These are phyloP conservation scores for Aspergillus pseudonomiae DNA, from an alignment of 2,329 filamentous ascomycete species.

Conservation along the genomic window DNA sequence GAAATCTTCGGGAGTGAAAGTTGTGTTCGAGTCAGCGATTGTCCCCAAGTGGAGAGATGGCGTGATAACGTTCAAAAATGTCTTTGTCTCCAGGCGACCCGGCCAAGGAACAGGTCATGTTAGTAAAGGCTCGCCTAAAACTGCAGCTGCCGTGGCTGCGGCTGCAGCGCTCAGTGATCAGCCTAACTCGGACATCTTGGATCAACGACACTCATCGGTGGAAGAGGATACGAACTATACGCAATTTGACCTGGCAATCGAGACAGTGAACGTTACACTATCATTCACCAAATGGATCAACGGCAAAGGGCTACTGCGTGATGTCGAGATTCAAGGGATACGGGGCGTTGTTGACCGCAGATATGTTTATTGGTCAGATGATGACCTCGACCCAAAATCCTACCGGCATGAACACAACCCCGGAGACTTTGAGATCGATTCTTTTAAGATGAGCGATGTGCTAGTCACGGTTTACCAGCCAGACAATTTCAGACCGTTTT, in stretches of 20 bases:
- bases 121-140: conserved; percentile 85
- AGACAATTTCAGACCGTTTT: conserved; percentile 86
- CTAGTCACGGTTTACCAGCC: conserved; percentile 92
- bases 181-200: conserved; percentile 44
- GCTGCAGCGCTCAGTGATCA: conserved; percentile 61
- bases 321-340: conserved; percentile 93
- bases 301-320: conserved; percentile 84
- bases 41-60: conserved; percentile 95
- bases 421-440: conserved; percentile 95
- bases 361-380: conserved; percentile 71
- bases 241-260: conserved; percentile 93
- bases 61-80: conserved; percentile 94
- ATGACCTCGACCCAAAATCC: conserved; percentile 76
- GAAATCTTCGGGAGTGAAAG: conserved; percentile 85
- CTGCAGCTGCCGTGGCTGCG: conserved; percentile 82
- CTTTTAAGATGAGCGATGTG: conserved; percentile 93
- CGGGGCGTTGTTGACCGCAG: conserved; percentile 91
- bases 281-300: conserved; percentile 99
- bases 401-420: conserved; percentile 86
- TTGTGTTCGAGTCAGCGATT: conserved; percentile 96
- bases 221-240: conserved; percentile 95
- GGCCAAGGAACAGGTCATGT: conserved; percentile 81
- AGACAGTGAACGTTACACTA: conserved; percentile 92
- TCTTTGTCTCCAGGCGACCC: conserved; percentile 89
- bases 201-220: conserved; percentile 38